A percentile compares a stretch with the other conserved stretches of the same genome.
Evolutionary conservation across 2,329 filamentous ascomycete genomes (phyloP).

Genomic region (Hyphodiscus sp.): DNA sequence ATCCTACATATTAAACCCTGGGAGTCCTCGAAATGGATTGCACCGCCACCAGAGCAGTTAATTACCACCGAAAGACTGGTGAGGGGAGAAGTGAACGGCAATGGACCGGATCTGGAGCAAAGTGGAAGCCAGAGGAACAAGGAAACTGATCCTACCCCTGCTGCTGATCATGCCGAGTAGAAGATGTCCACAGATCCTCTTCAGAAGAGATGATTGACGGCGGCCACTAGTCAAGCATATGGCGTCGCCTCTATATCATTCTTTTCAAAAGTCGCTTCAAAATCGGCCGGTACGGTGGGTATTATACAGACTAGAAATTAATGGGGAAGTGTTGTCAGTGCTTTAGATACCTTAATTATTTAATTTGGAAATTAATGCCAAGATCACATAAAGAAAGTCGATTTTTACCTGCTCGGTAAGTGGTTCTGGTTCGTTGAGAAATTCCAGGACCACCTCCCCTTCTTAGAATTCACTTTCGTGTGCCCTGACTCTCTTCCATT

Average conservation of each 20-base stretch:
- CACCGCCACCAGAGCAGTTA: constrained; percentile 11
- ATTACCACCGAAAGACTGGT: constrained; percentile 15
- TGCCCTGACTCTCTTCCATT: no score
- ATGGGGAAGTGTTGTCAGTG: no score
- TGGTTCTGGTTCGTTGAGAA: no score
- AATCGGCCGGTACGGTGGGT: no score
- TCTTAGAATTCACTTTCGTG: no score
- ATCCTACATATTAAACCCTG: constrained; percentile 15
- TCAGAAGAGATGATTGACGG: not conserved
- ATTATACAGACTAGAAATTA: no score
- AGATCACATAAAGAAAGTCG: no score
- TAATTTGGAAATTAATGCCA: no score
- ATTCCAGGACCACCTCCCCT: no score
- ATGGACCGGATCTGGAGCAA: constrained; percentile 10
- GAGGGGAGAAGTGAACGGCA: constrained; percentile 6
- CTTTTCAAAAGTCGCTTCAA: not conserved
- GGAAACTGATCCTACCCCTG: constrained; percentile 7
- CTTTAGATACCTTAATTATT: no score
- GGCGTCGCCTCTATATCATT: not conserved
- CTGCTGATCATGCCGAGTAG: not conserved
- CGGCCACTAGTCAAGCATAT: not conserved
- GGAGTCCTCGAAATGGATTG: constrained; percentile 15
- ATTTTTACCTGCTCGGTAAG: no score
- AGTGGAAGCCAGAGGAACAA: constrained; percentile 9
- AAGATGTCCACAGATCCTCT: not conserved